Evolutionary conservation across 768 basidiomycete species (phyloP), one percentile per base, ranked within the genome.

Genomic region (Neoboletus brunneissimus): DNA sequence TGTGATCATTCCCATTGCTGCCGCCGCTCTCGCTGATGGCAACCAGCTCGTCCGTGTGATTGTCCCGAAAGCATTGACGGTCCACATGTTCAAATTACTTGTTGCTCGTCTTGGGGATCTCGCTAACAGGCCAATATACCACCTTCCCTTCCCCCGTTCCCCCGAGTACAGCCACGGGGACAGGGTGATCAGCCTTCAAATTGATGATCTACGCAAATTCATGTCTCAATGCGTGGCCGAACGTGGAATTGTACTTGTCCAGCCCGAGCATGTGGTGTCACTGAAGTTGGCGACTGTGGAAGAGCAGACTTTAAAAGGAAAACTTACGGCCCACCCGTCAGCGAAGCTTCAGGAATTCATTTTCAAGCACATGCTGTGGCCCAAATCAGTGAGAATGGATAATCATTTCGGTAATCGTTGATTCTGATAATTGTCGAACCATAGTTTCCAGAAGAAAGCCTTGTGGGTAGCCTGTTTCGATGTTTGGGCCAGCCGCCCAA

Each of bases 181-280:
- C 27, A 1, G 29, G 29, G 9, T 29, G 8, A 8, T 29, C 37
- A 22, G 20, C 16, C 46, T 9, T 27, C 52, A 64, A 47, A 53
- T 71, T 8, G 20, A 53, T 3, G 43, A 42, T 9, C 66, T 80
- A n/a, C 58, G 57, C 11, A 22, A 18, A 51, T 0, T 82, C 15
- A 70, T 74, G 52, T 58, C 70, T 29, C 64, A 66, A 27, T 83
- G 81, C 55, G 65, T 64, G 50, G 51, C 50, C 0, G 62, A 63
- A 34, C 60, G 68, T 22, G 81, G 81, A 0, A 58, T 82, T 12
- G 60, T 81, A 2, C 64, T 82, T 4, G 61, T 67, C 10, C 81
- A 82, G 45, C 81, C 81, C 0, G 80, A 82, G 47, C 79, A 82
- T 35, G 73, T 80, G 3, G 69, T 81, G 3, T 82, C 81, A 0